Evolutionary conservation across 116 monocot genomes (phyloP), one percentile per base, ranked within the genome.

Genomic region (Papilionanthe hybrid): DNA sequence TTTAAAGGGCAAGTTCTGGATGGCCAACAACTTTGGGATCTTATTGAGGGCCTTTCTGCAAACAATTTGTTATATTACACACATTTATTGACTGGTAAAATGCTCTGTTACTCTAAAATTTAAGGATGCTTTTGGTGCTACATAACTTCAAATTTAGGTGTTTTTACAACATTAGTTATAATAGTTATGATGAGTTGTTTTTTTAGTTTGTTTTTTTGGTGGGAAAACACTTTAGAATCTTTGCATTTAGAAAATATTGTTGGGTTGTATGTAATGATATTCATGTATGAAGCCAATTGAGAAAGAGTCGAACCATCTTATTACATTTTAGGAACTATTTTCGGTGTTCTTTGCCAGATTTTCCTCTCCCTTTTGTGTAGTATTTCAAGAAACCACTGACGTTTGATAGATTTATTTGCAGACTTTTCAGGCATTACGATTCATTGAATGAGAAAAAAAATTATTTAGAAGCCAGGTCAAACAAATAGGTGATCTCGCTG

Each of bases 1-100:
- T 99, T 95, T 84, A 94, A 75, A 89, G 99, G 99, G 32, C 99
- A 99, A 80, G 93, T 99, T 79, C 78, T 99, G 48, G 80, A 95
- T 86, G 99, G 99, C 27, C 76, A 90, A 79, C 90, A 99, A 72
- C 67, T 99, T 23, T 93, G 91, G 90, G 93, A 99, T 84, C 88
- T 99, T 48, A 88, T 99, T 82, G 93, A 99, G 90, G 99, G 99
- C n/a, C 99, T 99, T 82, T 85, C 77, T 74, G 93, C 86, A 77
- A 99, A 99, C 85, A 82, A 90, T 81, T 83, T 99, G 66, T 84
- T 99, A 84, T 95, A 84, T 76, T 99, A 99, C 78, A 95, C 99
- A 63, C 99, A 99, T 88, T 87, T 99, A 68, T 85, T 99, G 78
- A 99, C 99, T 58, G 99, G 99, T 99, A 72, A 77, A 68, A 12